A percentile compares a stretch with the other conserved stretches of the same genome.
Conservation (phyloP, 2,329 filamentous ascomycete species). For the Fusarium brevicatenulatum region DNA sequence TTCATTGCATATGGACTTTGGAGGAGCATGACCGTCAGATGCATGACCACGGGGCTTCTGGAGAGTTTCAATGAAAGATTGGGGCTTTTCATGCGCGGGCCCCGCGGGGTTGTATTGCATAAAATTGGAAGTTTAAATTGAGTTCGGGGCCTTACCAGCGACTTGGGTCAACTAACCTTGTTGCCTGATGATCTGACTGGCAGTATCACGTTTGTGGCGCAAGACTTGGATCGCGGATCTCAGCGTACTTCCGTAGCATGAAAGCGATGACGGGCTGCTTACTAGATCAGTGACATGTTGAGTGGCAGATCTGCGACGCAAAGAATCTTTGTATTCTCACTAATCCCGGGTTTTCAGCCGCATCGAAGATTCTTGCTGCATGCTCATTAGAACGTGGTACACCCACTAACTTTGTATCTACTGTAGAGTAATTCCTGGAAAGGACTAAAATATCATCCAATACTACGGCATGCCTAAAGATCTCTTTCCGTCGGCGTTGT, state of each 20-base stretch:
- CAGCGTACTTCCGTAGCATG: too few relatives aligned
- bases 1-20: neutral
- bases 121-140: neutral
- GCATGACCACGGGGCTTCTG: neutral
- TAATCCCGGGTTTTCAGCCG: neutral
- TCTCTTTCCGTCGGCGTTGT: accelerated
- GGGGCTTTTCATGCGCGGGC: neutral
- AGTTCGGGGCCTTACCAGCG: neutral
- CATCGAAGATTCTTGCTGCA: too few relatives aligned
- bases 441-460: accelerated
- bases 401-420: too few relatives aligned
- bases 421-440: accelerated
- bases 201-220: too few relatives aligned
- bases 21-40: neutral
- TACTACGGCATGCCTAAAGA: accelerated
- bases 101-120: neutral
- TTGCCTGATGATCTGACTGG: neutral
- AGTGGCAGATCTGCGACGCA: accelerated
- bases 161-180: neutral
- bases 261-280: neutral
- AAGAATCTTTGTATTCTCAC: accelerated
- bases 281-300: accelerated
- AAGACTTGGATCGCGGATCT: too few relatives aligned
- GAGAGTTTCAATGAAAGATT: neutral
- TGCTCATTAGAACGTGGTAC: neutral